Evolutionary conservation across 805 yeast genomes (phyloP), one percentile per base, ranked within the genome.

Genomic region (Metschnikowia kofuensis): DNA sequence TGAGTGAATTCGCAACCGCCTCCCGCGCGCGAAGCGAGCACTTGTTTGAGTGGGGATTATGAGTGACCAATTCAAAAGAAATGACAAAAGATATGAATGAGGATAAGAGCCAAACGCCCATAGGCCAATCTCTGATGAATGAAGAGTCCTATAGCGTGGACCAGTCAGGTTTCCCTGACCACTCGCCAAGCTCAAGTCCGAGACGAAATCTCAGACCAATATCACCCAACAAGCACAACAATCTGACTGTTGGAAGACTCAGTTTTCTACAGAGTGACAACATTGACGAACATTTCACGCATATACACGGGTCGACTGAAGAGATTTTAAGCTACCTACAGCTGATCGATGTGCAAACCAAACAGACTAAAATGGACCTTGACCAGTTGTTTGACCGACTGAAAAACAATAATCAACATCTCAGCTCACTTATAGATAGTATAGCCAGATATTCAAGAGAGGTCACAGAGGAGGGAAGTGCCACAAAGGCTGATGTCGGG

Each of bases 361-460:
- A 64, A 35, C 77, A 72, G 50, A 66, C 71, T 6, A 61, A 60
- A 31, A 57, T 63, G 1, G 77, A 71, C 51, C 53, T 72, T 47
- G 67, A 57, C 5, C 72, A 71, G 50, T 60, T 72, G 40, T 61
- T 60, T 26, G 74, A 69, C 37, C 55, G 76, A 30, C 72, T 67
- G 67, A 71, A 68, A 55, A 70, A 68, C 53, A 72, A 72, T 52
- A 70, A 72, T 52, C 66, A 63, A 47, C 54, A 68, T 49, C 65
- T 72, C 60, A 69, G 64, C 48, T 64, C 62, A 50, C 58, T 72
- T 37, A 61, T 72, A 12, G 60, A 63, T 26, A 65, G 65, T 40
- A 62, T 72, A 29, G 66, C 71, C 10, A 54, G 58, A n/a, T 67
- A 68, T 55, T 64, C 72, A 2, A 55, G 60, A 16, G 72, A 68